These are phyloP conservation scores for Biscutella laevigata DNA, from an alignment of 441 rosid genomes.

Conservation along the genomic window DNA sequence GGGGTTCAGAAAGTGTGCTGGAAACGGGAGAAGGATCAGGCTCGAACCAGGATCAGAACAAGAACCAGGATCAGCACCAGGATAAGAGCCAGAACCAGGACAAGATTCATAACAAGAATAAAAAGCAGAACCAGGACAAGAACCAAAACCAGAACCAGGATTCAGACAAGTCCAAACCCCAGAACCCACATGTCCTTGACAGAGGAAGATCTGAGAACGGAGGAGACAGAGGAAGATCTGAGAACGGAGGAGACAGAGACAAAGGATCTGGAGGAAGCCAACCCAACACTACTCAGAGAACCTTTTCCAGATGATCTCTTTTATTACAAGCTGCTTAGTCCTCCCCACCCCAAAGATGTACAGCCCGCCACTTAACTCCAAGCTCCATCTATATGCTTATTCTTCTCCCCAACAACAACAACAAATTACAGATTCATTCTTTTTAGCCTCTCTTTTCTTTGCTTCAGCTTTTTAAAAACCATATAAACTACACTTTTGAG, in stretches of 20 bases:
- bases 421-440: conserved; percentile 22
- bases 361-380: conserved; percentile 11
- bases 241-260: conserved; percentile 33
- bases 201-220: conserved; percentile 40
- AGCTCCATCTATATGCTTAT: conserved; percentile 2
- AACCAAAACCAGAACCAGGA: background rate
- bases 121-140: too few species aligned
- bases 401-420: background rate
- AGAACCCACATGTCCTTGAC: conserved; percentile 22
- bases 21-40: conserved; percentile 22
- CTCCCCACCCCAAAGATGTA: conserved; percentile 3
- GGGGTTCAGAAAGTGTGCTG: background rate
- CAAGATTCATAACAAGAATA: too few species aligned
- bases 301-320: conserved; percentile 36
- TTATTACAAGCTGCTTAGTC: background rate
- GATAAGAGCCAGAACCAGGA: too few species aligned
- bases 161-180: conserved; percentile 18
- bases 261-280: conserved; percentile 31
- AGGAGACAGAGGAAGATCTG: conserved; percentile 32
- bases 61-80: too few species aligned
- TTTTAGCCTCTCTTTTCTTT: conserved; percentile 1
- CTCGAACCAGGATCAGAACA: background rate
- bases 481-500: background rate
- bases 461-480: background rate
- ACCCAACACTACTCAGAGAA: conserved; percentile 28